Percentiles rank a stretch among this genome's conserved stretches.
These are phyloP conservation scores for Penicillium sumatraense DNA, from an alignment of 2,329 filamentous ascomycete species.

Conservation along the genomic window DNA sequence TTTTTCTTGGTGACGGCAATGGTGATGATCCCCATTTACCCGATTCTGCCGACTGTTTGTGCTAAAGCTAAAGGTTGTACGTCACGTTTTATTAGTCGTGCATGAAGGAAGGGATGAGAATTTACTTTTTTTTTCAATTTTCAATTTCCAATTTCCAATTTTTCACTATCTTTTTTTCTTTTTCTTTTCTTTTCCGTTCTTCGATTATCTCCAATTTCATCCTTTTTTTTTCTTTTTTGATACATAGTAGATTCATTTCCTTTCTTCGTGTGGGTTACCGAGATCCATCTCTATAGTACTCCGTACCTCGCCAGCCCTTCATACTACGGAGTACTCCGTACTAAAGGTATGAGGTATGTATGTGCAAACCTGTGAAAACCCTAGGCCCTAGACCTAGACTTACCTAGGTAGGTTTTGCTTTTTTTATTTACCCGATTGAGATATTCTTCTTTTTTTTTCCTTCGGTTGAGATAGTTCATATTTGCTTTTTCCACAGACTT, in stretches of 20 bases:
- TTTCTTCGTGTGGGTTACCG: slow-evolving; percentile 1
- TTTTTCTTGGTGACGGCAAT: neutral
- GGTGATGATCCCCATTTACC: slow-evolving; percentile 2
- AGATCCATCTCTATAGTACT: too few species aligned
- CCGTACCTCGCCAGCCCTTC: too few species aligned
- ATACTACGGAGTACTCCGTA: too few species aligned
- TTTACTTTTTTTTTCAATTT: slow-evolving; percentile 14
- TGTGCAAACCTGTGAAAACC: too few species aligned
- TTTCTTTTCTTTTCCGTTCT: neutral
- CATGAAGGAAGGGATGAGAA: slow-evolving; percentile 19
- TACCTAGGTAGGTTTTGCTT: too few species aligned
- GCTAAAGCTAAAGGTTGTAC: slow-evolving; percentile 12
- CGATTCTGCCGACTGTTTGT: slow-evolving; percentile 8
- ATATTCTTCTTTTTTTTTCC: neutral
- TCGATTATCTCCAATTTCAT: neutral
- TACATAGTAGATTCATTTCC: neutral
- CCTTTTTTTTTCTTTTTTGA: neutral
- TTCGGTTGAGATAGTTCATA: neutral
- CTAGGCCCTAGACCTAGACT: too few species aligned
- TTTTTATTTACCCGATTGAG: neutral
- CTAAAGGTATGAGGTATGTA: too few species aligned
- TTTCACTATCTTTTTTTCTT: slow-evolving; percentile 2
- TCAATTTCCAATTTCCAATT: slow-evolving; percentile 11
- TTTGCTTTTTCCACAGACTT: slow-evolving; percentile 6
- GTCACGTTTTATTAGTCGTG: slow-evolving; percentile 12